Evolutionary conservation across 805 yeast genomes (phyloP).

Genomic region (Metschnikowia henanensis): DNA sequence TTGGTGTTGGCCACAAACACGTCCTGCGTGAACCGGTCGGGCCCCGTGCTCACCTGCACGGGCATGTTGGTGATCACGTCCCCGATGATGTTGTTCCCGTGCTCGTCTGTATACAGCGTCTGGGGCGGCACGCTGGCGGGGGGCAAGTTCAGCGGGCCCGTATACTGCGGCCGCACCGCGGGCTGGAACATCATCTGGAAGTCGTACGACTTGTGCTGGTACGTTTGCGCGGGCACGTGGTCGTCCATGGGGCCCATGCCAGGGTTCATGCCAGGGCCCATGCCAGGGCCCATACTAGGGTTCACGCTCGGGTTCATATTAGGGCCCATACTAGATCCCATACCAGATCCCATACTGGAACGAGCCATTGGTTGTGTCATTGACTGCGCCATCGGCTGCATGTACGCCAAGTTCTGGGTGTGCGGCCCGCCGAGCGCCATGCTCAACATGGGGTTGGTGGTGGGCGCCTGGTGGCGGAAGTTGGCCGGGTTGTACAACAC

Average conservation of each 20-base stretch:
- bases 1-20: constrained; percentile 72
- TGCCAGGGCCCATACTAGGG: too few relatives aligned
- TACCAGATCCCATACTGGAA: too few relatives aligned
- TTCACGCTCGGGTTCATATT: too few relatives aligned
- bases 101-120: constrained; percentile 41
- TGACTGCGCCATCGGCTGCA: too few relatives aligned
- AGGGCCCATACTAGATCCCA: too few relatives aligned
- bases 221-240: neutral
- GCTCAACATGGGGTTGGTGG: constrained; percentile 18
- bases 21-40: constrained; percentile 64
- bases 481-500: constrained; percentile 61
- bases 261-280: constrained; percentile 2
- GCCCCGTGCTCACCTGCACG: constrained; percentile 29
- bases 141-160: constrained; percentile 15
- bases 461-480: constrained; percentile 18
- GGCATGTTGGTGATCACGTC: constrained; percentile 44
- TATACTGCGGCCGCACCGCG: constrained; percentile 30
- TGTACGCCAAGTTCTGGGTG: constrained; percentile 12
- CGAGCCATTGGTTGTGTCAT: too few relatives aligned
- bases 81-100: constrained; percentile 43
- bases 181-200: constrained; percentile 44
- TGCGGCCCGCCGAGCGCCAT: constrained; percentile 24
- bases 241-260: constrained; percentile 16
- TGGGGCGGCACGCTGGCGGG: constrained; percentile 20
- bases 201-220: constrained; percentile 31